These are phyloP conservation scores for Leonotis leonurus DNA, from an alignment of 257 asterid species.

Conservation along the genomic window DNA sequence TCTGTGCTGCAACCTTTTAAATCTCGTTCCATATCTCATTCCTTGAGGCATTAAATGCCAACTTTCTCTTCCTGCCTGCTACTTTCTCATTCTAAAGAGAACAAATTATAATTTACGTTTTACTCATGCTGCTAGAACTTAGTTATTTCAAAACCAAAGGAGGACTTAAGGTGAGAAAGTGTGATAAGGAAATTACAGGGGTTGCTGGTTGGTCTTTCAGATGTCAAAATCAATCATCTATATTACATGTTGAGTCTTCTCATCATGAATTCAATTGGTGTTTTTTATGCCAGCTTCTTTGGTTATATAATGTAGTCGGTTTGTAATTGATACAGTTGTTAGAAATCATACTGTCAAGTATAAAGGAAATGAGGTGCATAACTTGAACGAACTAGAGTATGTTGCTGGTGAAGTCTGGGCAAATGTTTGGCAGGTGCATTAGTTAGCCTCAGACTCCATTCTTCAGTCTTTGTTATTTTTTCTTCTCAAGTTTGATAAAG, in stretches of 20 bases:
- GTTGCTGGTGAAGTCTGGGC: slow-evolving; percentile 95
- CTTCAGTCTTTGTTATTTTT: background rate
- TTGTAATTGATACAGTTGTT: slow-evolving; percentile 38
- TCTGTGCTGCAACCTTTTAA: no score
- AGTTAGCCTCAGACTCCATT: no score
- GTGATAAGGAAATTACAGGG: no score
- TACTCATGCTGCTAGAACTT: no score
- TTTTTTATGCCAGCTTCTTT: background rate
- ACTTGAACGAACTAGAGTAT: slow-evolving; percentile 85
- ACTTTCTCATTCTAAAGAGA: no score
- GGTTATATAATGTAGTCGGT: background rate
- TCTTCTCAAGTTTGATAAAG: background rate
- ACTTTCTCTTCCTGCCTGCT: no score
- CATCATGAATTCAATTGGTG: background rate
- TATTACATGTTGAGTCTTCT: background rate
- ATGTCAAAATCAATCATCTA: background rate
- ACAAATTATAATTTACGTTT: no score
- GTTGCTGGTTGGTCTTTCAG: background rate
- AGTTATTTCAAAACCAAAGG: no score
- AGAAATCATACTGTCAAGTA: slow-evolving; percentile 51
- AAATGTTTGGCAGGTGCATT: slow-evolving; percentile 67
- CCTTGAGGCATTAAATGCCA: no score
- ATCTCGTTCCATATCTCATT: no score
- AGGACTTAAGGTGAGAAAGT: no score
- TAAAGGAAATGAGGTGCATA: slow-evolving; percentile 63